Conservation (phyloP, 345 rosid species). For the Syzygium jambos region DNA sequence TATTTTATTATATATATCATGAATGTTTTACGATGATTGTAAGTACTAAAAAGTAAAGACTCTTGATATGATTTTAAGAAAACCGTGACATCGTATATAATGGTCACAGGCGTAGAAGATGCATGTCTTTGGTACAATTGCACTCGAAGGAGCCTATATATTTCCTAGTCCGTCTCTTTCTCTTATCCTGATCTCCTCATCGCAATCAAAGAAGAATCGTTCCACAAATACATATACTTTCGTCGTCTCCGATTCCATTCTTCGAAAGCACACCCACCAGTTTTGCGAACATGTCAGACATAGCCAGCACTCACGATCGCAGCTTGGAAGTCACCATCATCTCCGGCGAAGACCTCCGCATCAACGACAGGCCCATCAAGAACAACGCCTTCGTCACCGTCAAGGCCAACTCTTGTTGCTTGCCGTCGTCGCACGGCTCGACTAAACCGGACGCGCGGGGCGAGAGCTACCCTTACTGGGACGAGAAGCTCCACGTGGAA, state of each 20-base stretch:
- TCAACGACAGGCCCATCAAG: neutral
- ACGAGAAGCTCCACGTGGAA: conserved; percentile 7
- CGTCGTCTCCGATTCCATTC: neutral
- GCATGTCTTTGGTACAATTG: neutral
- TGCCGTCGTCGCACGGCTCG: neutral
- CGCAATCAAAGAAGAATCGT: neutral
- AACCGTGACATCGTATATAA: neutral
- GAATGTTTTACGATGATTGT: accelerated
- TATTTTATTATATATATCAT: neutral
- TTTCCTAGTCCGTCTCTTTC: neutral
- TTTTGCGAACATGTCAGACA: neutral
- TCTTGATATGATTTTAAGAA: neutral
- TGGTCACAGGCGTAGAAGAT: neutral
- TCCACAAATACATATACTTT: neutral
- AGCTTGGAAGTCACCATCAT: conserved; percentile 24
- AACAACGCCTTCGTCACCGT: conserved; percentile 1
- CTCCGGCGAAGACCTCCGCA: conserved; percentile 8
- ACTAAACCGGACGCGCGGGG: neutral
- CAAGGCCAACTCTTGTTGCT: neutral
- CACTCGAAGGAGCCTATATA: neutral
- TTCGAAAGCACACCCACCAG: neutral
- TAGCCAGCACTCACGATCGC: conserved; percentile 1
- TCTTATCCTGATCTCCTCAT: neutral
- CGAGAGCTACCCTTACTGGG: conserved; percentile 7
- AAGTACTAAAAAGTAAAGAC: neutral